phyloP scores from a whole-genome alignment of 2,329 filamentous ascomycete species.

The Aspergillus sp. region DNA sequence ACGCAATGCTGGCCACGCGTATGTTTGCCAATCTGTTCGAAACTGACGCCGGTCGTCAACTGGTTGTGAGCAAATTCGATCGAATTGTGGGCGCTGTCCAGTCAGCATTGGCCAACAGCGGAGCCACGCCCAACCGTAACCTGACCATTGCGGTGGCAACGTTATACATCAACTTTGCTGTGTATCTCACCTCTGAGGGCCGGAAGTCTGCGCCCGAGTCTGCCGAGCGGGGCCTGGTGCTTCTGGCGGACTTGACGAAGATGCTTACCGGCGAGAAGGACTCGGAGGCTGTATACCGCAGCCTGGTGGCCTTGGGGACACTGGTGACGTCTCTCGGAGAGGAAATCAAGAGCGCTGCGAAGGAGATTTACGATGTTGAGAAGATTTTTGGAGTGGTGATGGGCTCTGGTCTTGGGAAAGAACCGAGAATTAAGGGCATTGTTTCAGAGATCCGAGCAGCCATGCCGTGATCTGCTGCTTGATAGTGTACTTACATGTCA shows the following conservation, averaged over 20 bases:
- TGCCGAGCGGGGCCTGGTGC: slow-evolving; percentile 47
- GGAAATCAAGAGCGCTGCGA: slow-evolving; percentile 57
- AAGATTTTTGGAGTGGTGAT: slow-evolving; percentile 48
- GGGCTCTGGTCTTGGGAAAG: slow-evolving; percentile 50
- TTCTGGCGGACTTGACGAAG: slow-evolving; percentile 61
- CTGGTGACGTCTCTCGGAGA: slow-evolving; percentile 59
- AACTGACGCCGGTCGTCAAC: slow-evolving; percentile 65
- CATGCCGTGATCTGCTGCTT: slow-evolving; percentile 10
- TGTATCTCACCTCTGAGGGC: slow-evolving; percentile 59
- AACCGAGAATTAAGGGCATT: slow-evolving; percentile 60
- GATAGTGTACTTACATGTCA: too few species aligned
- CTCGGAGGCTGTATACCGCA: slow-evolving; percentile 78
- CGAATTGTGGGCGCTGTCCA: slow-evolving; percentile 63
- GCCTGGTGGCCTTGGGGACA: slow-evolving; percentile 79
- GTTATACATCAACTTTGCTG: slow-evolving; percentile 78
- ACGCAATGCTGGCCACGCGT: slow-evolving; percentile 81
- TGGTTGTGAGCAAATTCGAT: slow-evolving; percentile 60
- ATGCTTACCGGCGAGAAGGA: slow-evolving; percentile 68
- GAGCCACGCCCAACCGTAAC: slow-evolving; percentile 65
- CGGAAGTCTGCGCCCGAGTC: slow-evolving; percentile 39
- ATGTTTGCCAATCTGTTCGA: slow-evolving; percentile 81
- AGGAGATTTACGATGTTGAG: slow-evolving; percentile 55
- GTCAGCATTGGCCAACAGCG: slow-evolving; percentile 55
- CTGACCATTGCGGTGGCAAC: slow-evolving; percentile 80
- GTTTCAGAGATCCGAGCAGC: slow-evolving; percentile 57